These are phyloP conservation scores for Cercospora nicotianae DNA, from an alignment of 2,329 filamentous ascomycete genomes.

Conservation along the genomic window DNA sequence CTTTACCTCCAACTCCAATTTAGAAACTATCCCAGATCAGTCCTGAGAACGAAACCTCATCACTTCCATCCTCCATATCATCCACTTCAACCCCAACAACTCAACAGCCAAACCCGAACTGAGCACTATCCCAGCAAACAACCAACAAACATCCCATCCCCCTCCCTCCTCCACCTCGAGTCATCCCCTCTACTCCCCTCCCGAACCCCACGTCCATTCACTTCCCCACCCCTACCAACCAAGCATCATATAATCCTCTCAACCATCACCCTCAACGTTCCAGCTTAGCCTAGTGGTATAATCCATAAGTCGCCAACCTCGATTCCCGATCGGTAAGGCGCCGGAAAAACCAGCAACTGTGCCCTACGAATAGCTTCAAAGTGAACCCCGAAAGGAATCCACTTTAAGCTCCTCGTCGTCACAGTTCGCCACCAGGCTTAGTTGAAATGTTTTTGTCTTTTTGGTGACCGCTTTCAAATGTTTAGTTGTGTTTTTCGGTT, in stretches of 20 bases:
- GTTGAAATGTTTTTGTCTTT: background rate
- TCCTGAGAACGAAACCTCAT: background rate
- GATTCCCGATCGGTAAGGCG: background rate
- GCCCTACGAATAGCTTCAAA: background rate
- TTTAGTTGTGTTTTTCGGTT: background rate
- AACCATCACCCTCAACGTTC: background rate
- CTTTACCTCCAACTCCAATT: background rate
- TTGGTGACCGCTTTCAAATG: background rate
- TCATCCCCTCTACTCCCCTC: background rate
- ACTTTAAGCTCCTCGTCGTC: constrained; percentile 1
- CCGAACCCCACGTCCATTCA: background rate
- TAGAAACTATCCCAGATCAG: too few relatives aligned
- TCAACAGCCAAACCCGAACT: too few relatives aligned
- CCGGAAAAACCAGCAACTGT: background rate
- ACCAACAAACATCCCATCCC: background rate
- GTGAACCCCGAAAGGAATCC: background rate
- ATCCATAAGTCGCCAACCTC: background rate
- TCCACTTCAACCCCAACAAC: too few relatives aligned
- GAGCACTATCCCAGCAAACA: background rate
- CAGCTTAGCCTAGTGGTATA: background rate
- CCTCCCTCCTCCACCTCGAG: background rate
- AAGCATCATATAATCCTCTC: background rate
- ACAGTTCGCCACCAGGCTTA: background rate
- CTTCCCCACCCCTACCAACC: background rate
- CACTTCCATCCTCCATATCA: too few relatives aligned